Evolutionary conservation across 768 basidiomycete species (phyloP), one percentile per base, ranked within the genome.

Genomic region (Filobasidium floriforme): DNA sequence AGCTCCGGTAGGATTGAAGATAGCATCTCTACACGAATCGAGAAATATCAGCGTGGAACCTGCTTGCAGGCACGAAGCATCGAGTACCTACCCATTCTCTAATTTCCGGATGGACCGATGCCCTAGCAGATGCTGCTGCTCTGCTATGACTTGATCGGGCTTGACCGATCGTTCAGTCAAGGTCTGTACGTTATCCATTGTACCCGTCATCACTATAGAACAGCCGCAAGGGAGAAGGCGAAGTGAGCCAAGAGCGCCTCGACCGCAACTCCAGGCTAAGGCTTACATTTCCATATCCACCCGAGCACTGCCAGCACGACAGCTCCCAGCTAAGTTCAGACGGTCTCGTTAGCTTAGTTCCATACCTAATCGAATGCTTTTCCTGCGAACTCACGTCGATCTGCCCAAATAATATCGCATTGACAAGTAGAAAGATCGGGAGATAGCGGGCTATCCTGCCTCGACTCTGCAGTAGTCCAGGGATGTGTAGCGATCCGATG

Each of bases 81-180:
- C 32, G 32, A 37, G 32, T 9, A 37, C 75, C 51, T 61, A 80
- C 81, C 78, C 90, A 72, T 90, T 91, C 11, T 92, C 92, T 0
- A 91, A 90, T 84, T 93, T 87, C 69, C 88, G 86, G 61, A 98
- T 88, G 0, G 90, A 92, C 74, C 93, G 90, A 76, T 92, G 88
- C 41, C 93, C 93, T 6, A 75, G 72, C 12, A 83, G 72, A 72
- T 80, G 79, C 37, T 64, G 49, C 37, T 68, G 57, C 22, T 49
- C 29, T 6, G 54, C 44, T 10, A 68, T 41, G 5, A 68, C 62
- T 11, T 63, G 41, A 29, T 46, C 41, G 1, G 62, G 67, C 14
- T 60, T 28, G 1, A 55, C 46, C 18, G 62, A 57, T 37, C 41
- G 55, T 41, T 68, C 59, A 0, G 62, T 55, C 5, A 68, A 44